Base-by-base conservation (phyloP, 805 yeast species). In the Candida verbasci region DNA sequence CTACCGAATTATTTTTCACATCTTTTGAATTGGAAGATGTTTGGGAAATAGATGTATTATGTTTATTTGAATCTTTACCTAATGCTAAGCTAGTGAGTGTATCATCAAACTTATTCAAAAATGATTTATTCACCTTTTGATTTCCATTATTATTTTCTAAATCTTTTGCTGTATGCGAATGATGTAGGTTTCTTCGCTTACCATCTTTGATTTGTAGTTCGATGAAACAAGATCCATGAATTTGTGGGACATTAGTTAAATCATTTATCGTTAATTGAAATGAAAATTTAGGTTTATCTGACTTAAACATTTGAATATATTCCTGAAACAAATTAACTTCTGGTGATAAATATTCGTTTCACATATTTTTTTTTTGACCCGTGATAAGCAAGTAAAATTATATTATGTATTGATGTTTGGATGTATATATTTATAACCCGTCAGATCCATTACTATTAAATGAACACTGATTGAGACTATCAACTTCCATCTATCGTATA, bases 241-340 rank as follows among this genome's bases (percentile, higher is more conserved):
- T 68, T 46, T 85, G 88, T 1, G 97, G 97, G 20, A 91, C 74
- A 50, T 89, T 89, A n/a, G 81, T 72, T 31, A 91, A 63, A 44
- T 86, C 94, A 38, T 75, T 72, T 32, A 88, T 70, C 12, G 70
- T 57, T 20, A 86, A 59, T 15, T 67, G 56, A 27, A 86, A 66
- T 34, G 74, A 62, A 56, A 86, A 89, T 58, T 77, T 78, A 6
- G 86, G 84, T 40, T 72, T 67, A 40, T 56, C 65, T 29, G 58
- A 49, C 23, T 38, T 29, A 17, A 38, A 34, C 42, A 41, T 38
- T 8, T 24, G 10, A 24, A 5, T 7, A 6, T 24, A 9, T 7
- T 24, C 4, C 4, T 9, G 6, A n/a, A 11, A 6, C 10, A n/a
- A 24, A n/a, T 7, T 24, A 7, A 7, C 6, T 7, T 7, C 10